Conservation (phyloP, 306 rosid species). For the Casuarina glauca region DNA sequence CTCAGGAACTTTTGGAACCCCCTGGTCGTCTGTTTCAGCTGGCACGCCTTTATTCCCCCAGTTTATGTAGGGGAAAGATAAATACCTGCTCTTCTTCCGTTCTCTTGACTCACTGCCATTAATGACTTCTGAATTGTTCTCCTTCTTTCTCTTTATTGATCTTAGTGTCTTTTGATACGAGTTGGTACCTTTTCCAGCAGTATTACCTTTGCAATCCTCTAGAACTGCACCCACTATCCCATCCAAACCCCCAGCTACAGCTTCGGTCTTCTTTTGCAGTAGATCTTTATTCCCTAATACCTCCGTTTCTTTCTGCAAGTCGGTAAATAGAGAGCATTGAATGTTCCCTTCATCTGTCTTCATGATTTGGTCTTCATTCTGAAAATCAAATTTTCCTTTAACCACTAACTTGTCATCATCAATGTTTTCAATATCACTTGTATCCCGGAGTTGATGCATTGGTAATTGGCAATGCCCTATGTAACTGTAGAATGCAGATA, state of each 20-base stretch:
- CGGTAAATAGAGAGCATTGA: slow-evolving; percentile 13
- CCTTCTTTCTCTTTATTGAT: slow-evolving; percentile 34
- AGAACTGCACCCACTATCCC: not conserved
- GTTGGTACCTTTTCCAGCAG: slow-evolving; percentile 3
- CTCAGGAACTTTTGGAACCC: slow-evolving; percentile 30
- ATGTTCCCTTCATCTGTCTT: slow-evolving; percentile 4
- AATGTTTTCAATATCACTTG: slow-evolving; percentile 21
- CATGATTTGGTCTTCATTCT: not conserved
- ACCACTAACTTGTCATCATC: slow-evolving; percentile 2
- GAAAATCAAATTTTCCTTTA: slow-evolving; percentile 10
- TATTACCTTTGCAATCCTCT: slow-evolving; percentile 7
- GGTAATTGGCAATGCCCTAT: slow-evolving; percentile 49
- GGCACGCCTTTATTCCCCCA: slow-evolving; percentile 38
- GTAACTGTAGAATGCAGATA: slow-evolving; percentile 45
- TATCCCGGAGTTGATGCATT: slow-evolving; percentile 38
- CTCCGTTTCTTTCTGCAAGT: slow-evolving; percentile 5
- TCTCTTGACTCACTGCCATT: slow-evolving; percentile 48
- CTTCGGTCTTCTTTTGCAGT: slow-evolving; percentile 12
- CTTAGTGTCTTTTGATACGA: not conserved
- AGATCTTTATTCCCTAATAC: not conserved
- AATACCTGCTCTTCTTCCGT: slow-evolving; percentile 79
- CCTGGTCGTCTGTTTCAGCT: slow-evolving; percentile 35
- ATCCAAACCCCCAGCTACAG: not conserved
- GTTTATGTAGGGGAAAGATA: slow-evolving; percentile 74
- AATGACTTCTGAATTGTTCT: slow-evolving; percentile 19